Conservation (phyloP, 169 alveolate species). For the Cryptosporidium sp. region DNA sequence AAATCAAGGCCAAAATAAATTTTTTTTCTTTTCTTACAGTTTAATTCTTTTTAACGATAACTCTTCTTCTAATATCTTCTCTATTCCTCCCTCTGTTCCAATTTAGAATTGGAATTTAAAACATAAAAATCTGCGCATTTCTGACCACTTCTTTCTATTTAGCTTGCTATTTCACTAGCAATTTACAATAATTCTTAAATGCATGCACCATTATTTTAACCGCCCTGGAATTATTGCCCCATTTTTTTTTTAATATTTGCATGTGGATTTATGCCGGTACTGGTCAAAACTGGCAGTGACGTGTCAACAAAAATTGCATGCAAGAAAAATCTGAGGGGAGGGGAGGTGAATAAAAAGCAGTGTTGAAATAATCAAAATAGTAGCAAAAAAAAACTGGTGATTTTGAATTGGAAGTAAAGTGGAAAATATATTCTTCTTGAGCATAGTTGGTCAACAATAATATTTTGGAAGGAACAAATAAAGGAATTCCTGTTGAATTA, state of each 20-base stretch:
- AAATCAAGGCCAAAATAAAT: neutral
- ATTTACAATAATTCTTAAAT: neutral
- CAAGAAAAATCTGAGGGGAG: neutral
- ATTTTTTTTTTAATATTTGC: constrained; percentile 1
- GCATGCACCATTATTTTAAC: neutral
- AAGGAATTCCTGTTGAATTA: neutral
- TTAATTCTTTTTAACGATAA: too few relatives aligned
- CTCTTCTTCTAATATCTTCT: neutral
- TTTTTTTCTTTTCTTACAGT: neutral
- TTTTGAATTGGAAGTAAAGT: neutral
- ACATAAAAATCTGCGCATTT: neutral
- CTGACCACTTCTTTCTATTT: too few relatives aligned
- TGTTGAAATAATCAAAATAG: neutral
- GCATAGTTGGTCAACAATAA: neutral
- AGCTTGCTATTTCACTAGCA: neutral
- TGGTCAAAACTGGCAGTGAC: neutral
- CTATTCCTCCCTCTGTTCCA: neutral
- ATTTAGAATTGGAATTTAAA: neutral
- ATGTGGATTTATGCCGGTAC: neutral
- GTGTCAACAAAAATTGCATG: constrained; percentile 14
- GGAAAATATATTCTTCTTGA: neutral
- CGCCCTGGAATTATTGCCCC: neutral
- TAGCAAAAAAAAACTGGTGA: neutral
- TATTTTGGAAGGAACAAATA: neutral
- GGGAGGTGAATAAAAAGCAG: neutral